Conservation (phyloP, 495 filamentous ascomycete genomes). For the Podospora pseudopauciseta region DNA sequence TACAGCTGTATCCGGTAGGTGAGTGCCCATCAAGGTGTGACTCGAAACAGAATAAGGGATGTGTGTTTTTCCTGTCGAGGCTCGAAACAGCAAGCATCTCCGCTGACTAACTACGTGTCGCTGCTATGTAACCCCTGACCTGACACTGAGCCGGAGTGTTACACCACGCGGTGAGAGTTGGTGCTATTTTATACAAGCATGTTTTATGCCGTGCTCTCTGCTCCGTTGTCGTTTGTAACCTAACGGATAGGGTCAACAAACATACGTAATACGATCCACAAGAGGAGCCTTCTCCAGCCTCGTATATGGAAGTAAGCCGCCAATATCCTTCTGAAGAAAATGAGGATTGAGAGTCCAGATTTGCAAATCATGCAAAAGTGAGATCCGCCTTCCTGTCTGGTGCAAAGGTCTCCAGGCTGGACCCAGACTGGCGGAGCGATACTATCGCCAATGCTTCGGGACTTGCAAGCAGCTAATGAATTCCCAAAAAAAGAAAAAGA, state of each 20-base stretch:
- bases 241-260: background rate
- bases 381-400: background rate
- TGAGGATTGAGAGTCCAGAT: background rate
- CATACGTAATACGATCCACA: background rate
- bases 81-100: background rate
- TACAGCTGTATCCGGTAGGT: background rate
- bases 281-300: background rate
- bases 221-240: background rate
- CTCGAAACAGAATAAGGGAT: background rate
- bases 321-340: background rate
- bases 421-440: background rate
- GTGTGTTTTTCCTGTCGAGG: background rate
- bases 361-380: background rate
- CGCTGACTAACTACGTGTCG: background rate
- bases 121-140: background rate
- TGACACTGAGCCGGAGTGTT: background rate
- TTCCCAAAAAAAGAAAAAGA: constrained; percentile 3
- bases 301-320: background rate
- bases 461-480: background rate
- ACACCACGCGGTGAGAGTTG: background rate
- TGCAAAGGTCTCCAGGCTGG: background rate
- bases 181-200: background rate
- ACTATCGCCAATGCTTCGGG: background rate
- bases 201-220: background rate
- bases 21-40: background rate